Percentiles rank a stretch among this genome's conserved stretches.
Evolutionary conservation across 371 early-diverging fungal species (phyloP).

Genomic region (Lichtheimia corymbifera): DNA sequence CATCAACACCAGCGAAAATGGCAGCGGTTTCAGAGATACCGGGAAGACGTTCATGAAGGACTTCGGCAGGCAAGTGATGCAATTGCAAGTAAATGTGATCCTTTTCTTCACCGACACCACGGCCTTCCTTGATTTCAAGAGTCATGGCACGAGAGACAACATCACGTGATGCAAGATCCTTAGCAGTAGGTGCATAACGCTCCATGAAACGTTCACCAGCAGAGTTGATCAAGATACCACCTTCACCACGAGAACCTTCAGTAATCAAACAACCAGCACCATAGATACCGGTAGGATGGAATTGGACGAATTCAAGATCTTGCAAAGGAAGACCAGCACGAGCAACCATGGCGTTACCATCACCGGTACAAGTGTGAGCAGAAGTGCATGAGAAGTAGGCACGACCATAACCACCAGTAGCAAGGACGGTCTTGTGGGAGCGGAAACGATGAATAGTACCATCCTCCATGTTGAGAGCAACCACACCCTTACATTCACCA

Average conservation of each 20-base stretch:
- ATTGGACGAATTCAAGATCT: constrained; percentile 97
- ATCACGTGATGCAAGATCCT: constrained; percentile 97
- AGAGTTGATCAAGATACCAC: constrained; percentile 91
- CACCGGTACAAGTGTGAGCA: constrained; percentile 98
- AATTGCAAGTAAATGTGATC: constrained; percentile 97
- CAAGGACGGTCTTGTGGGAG: constrained; percentile 96
- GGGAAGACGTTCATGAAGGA: constrained; percentile 93
- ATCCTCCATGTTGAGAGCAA: constrained; percentile 97
- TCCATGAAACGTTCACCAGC: constrained; percentile 98
- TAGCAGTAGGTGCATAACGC: constrained; percentile 97
- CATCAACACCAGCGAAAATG: constrained; percentile 97
- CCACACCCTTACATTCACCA: constrained; percentile 95
- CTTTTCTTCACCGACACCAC: constrained; percentile 95
- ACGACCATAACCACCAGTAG: constrained; percentile 98
- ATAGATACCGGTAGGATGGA: constrained; percentile 98
- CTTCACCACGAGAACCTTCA: constrained; percentile 96
- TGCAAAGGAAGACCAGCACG: constrained; percentile 90
- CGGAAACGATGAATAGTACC: constrained; percentile 97
- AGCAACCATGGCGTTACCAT: constrained; percentile 96
- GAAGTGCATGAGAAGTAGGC: constrained; percentile 98
- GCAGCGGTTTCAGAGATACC: constrained; percentile 98
- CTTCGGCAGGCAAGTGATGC: constrained; percentile 92
- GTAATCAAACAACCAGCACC: constrained; percentile 98
- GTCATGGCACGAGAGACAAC: constrained; percentile 98
- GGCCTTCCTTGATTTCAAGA: constrained; percentile 96